Evolutionary conservation across 148 eudicot genomes (phyloP), one percentile per base, ranked within the genome.

Genomic region (Vaccinium macrocarpon): DNA sequence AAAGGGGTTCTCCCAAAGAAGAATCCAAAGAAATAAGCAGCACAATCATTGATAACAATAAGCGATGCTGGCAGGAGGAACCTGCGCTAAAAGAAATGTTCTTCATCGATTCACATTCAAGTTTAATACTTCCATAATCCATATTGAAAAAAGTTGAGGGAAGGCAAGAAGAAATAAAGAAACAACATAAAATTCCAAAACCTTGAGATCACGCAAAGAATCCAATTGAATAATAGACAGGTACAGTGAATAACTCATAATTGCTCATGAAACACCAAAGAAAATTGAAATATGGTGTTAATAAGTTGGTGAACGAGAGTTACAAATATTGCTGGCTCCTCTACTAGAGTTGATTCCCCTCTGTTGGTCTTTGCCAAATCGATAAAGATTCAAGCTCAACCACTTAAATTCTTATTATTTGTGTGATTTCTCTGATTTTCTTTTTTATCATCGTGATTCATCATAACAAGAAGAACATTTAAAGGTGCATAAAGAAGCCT

Each of bases 31-130:
- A 97, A 83, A 87, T 97, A 97, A 81, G 99, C 99, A 78, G 97
- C 99, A 82, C 95, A 92, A 83, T 97, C 99, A 85, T 97, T 97
- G 82, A 97, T 93, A 86, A 95, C 96, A 71, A 97, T 95, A 84
- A 97, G 94, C 83, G 98, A 95, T 85, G 99, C 99, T 56, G 99
- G 99, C 83, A 97, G 98, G 88, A 97, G 99, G 88, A 97, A 97
- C 99, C 99, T 97, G 95, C 88, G 89, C 79, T 52, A 74, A 82
- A 82, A 82, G 75, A 57, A 53, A 71, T 19, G 7, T 64, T 18
- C 23, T 42, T 81, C 8, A 61, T 42, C n/a, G 21, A 21, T 21
- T 87, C 15, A 29, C 21, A 49, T 19, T 53, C 21, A 6, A 19
- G 29, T 16, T 12, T 23, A 51, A 66, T 71, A 74, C 35, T 5